Base-by-base conservation (phyloP, 768 basidiomycete genomes). In the Paxillus rubicundulus region DNA sequence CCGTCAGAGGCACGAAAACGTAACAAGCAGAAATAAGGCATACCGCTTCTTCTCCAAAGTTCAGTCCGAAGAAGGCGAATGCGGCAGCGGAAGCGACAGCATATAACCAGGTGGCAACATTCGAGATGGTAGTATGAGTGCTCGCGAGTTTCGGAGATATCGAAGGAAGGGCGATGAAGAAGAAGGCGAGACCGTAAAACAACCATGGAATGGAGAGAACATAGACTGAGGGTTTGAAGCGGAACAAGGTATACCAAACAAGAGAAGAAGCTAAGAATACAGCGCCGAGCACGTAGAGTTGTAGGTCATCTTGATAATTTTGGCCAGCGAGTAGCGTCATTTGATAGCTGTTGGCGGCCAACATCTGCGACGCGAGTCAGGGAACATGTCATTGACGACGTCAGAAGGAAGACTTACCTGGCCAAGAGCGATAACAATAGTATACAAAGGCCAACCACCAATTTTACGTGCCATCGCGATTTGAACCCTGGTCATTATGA, bases 41-140 rank as follows among this genome's bases (percentile, higher is more conserved):
- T 70, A 88, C 89, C 16, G 93, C 94, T 78, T 96, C 94, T 74
- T 97, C 94, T 68, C 94, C 94, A 67, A 97, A 97, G 71, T 97
- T 97, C 56, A 95, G 79, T 63, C 93, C 94, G 63, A 97, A 97
- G 81, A 92, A 95, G 45, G 84, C 73, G 78, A 96, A 97, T 10
- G 91, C 87, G 28, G 91, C 94, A 12, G 93, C 87, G n/a, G 94
- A 96, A 17, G 88, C 93, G 45, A 92, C 70, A 28, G 93, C 94
- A 72, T 97, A 97, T 41, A 76, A 82, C 92, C 93, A 96, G 1
- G 91, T 93, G 10, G 94, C 92, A 20, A 82, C 72, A 63, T 84
- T 86, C 21, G 89, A 77, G 21, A 97, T 72, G 41, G 78, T 77
- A n/a, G 77, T 74, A 58, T 90, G 89, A 5, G 84, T 78, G 2